phyloP scores from a whole-genome alignment of 164 flowering plant genomes.

The Berberis vulgaris region DNA sequence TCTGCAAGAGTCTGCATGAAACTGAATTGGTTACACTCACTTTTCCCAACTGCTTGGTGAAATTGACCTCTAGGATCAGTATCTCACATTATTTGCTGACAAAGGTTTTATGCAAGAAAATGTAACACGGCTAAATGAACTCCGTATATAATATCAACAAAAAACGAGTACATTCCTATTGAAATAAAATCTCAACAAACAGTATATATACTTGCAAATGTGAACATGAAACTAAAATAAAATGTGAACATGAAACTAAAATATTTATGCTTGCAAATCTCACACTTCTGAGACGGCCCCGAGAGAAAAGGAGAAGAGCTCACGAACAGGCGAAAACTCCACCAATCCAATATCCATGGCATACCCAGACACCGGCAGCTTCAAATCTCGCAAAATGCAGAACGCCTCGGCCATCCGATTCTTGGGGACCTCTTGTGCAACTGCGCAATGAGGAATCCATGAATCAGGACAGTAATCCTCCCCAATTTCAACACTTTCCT shows the following conservation, averaged over 20 bases:
- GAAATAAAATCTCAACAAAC: background rate
- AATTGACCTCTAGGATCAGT: too few species aligned
- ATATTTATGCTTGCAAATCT: slow-evolving; percentile 1
- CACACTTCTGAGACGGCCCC: slow-evolving; percentile 50
- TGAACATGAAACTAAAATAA: background rate
- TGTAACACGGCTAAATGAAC: too few species aligned
- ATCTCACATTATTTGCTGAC: too few species aligned
- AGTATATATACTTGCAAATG: slow-evolving; percentile 1
- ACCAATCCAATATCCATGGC: slow-evolving; percentile 88
- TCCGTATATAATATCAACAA: too few species aligned
- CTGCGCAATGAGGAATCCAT: slow-evolving; percentile 78
- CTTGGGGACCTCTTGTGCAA: slow-evolving; percentile 77
- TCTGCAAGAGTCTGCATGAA: too few species aligned
- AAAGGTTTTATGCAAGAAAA: too few species aligned
- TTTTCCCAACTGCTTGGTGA: too few species aligned
- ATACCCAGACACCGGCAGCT: slow-evolving; percentile 84
- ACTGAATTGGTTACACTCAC: too few species aligned
- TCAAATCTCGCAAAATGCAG: slow-evolving; percentile 69
- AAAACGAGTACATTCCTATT: too few species aligned
- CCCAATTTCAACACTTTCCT: slow-evolving; percentile 70
- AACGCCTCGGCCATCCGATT: slow-evolving; percentile 76
- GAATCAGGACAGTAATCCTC: slow-evolving; percentile 60
- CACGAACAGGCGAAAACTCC: slow-evolving; percentile 86
- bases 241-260: background rate
- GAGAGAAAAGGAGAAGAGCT: slow-evolving; percentile 59